Percentiles rank a stretch among this genome's conserved stretches.
Evolutionary conservation across 345 rosid species (phyloP).

Genomic region (Psidium guajava): DNA sequence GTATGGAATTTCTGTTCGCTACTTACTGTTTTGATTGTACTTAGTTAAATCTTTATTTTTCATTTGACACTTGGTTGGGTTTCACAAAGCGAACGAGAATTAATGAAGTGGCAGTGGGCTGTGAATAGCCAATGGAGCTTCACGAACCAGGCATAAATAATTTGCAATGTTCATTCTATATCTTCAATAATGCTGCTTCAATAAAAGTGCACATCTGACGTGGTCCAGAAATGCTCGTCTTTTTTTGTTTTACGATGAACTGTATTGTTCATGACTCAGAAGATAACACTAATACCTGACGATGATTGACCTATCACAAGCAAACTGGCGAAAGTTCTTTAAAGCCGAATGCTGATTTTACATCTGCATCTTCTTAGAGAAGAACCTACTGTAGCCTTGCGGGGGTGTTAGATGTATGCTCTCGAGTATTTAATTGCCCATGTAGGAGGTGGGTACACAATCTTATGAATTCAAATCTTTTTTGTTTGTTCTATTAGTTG

Average conservation of each 20-base stretch:
- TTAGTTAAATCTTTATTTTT: neutral
- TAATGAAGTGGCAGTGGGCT: neutral
- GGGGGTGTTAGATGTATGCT: neutral
- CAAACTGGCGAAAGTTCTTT: neutral
- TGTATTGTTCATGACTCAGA: neutral
- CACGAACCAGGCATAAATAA: neutral
- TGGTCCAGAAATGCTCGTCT: neutral
- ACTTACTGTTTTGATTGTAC: neutral
- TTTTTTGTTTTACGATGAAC: neutral
- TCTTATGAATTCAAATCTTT: neutral
- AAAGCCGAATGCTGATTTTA: neutral
- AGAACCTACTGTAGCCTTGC: neutral
- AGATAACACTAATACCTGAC: neutral
- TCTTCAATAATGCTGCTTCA: neutral
- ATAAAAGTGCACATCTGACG: neutral
- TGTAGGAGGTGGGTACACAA: neutral
- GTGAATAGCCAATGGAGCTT: neutral
- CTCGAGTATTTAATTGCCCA: neutral
- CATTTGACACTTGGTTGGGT: neutral
- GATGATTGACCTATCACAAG: neutral
- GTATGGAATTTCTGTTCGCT: constrained; percentile 29
- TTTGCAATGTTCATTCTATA: neutral
- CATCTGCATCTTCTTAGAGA: neutral
- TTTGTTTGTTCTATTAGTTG: neutral
- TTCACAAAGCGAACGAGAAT: neutral